Percentiles rank a stretch among this genome's conserved stretches.
Evolutionary conservation across 2,329 filamentous ascomycete species (phyloP).

Genomic region (Sclerotinia borealis): DNA sequence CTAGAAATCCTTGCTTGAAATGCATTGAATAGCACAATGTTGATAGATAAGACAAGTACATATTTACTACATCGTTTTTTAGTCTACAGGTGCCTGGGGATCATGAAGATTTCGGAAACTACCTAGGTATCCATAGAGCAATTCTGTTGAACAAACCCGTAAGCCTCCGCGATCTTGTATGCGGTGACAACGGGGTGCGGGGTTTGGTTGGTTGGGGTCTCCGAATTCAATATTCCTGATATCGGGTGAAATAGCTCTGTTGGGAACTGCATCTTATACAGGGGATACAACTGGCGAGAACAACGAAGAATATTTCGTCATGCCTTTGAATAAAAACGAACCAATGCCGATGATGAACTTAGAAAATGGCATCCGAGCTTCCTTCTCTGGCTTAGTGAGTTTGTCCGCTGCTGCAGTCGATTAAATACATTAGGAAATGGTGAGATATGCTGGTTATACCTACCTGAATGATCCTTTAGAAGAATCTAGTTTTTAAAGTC

Average conservation of each 20-base stretch:
- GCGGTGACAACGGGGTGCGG: not conserved
- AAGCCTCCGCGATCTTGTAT: not conserved
- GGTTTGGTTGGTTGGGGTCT: not conserved
- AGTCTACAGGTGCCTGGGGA: not conserved
- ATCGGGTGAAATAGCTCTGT: not conserved
- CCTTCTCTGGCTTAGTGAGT: slow-evolving; percentile 5
- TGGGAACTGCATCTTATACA: not conserved
- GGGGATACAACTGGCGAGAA: not conserved
- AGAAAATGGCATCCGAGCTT: not conserved
- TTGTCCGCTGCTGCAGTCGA: too few relatives aligned
- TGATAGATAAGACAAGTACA: not conserved
- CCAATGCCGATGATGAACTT: not conserved
- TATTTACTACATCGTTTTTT: not conserved
- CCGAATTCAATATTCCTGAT: not conserved
- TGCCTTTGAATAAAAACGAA: not conserved
- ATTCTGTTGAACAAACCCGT: not conserved
- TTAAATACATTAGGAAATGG: not conserved
- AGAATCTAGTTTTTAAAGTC: not conserved
- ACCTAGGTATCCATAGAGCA: not conserved
- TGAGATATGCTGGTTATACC: not conserved
- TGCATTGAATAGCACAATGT: not conserved
- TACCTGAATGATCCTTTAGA: not conserved
- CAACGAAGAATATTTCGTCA: not conserved
- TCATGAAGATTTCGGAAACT: not conserved
- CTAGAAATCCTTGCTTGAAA: not conserved